Base-by-base conservation (phyloP, 2,329 filamentous ascomycete genomes). In the Ophiocordyceps australis region DNA sequence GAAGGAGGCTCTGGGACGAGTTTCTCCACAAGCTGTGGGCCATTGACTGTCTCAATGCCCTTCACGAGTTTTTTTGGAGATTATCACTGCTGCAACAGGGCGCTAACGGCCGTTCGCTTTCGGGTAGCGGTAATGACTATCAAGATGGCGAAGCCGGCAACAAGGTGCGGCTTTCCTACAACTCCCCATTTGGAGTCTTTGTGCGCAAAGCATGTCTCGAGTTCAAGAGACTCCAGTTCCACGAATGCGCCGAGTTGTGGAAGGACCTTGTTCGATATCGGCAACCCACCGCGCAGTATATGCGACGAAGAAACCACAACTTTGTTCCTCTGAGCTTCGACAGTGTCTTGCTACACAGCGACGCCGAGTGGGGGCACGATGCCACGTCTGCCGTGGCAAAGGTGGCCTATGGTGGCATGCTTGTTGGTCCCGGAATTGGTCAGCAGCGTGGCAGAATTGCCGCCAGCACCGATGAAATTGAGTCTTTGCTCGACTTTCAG, bases 1-100 rank as follows among this genome's bases (percentile, higher is more conserved):
- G 82, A 3, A 65, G 78, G 24, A 75, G 67, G n/a, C 53, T 94
- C n/a, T 89, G 85, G 71, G 83, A 95, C 42, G 56, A 77, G 3
- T 80, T 94, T 29, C 62, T 95, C 9, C 66, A 69, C 28, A 75
- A 73, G 34, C 55, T 95, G 14, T 95, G 89, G 86, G 62, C 64
- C 11, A 69, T 95, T 35, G 72, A 85, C 42, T 86, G 77, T 13
- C 64, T 91, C 9, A 70, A 95, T 50, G 68, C 73, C 0, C 53
- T 95, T n/a, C 71, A 85, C 40, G 57, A 59, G 3, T 86, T 92
- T 46, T 80, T 92, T 41, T 62, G 65, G 17, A 54, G 55, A 14
- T 58, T 77, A 11, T 50, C 56, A 5, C 47, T 50, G 14, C 50
- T 80, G 17, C n/a, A n/a, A n/a, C n/a, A n/a, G n/a, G n/a, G n/a